A percentile compares a stretch with the other conserved stretches of the same genome.
Conservation (phyloP, 2,329 filamentous ascomycete genomes). For the Ilyonectria robusta region DNA sequence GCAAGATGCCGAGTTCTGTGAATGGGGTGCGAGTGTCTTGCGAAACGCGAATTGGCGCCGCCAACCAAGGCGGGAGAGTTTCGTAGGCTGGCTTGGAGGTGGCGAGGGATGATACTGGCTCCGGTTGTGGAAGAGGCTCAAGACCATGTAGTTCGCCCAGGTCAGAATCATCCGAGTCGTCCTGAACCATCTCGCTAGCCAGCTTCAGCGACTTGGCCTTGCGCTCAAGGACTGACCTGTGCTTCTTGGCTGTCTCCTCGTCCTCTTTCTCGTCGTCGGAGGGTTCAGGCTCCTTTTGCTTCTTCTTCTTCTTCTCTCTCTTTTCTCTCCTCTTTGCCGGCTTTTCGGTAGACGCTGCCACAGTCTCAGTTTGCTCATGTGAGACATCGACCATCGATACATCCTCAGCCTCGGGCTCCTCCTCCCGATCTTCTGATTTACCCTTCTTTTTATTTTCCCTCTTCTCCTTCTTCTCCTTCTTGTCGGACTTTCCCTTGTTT, state of each 20-base stretch:
- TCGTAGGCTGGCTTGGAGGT: slow-evolving; percentile 78
- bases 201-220: slow-evolving; percentile 68
- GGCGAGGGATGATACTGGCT: slow-evolving; percentile 69
- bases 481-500: slow-evolving; percentile 48
- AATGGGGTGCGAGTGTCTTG: slow-evolving; percentile 74
- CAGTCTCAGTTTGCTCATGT: slow-evolving; percentile 18
- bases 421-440: slow-evolving; percentile 1
- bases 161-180: slow-evolving; percentile 52
- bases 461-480: slow-evolving; percentile 28
- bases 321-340: slow-evolving; percentile 47
- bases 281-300: slow-evolving; percentile 40
- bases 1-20: slow-evolving; percentile 71
- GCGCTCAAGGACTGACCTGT: slow-evolving; percentile 69
- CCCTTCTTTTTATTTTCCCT: slow-evolving; percentile 30
- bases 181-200: slow-evolving; percentile 57
- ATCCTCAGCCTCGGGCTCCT: slow-evolving; percentile 24
- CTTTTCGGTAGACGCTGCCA: slow-evolving; percentile 26
- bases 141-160: slow-evolving; percentile 75
- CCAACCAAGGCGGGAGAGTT: slow-evolving; percentile 85
- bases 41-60: slow-evolving; percentile 79
- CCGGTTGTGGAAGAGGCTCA: slow-evolving; percentile 85
- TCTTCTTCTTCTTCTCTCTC: slow-evolving; percentile 55
- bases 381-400: slow-evolving; percentile 41
- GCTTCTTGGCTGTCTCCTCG: slow-evolving; percentile 52
- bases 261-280: slow-evolving; percentile 44